Percentiles rank a stretch among this genome's conserved stretches.
Conservation (phyloP, 305 asterid genomes). For the Ajuga reptans region DNA sequence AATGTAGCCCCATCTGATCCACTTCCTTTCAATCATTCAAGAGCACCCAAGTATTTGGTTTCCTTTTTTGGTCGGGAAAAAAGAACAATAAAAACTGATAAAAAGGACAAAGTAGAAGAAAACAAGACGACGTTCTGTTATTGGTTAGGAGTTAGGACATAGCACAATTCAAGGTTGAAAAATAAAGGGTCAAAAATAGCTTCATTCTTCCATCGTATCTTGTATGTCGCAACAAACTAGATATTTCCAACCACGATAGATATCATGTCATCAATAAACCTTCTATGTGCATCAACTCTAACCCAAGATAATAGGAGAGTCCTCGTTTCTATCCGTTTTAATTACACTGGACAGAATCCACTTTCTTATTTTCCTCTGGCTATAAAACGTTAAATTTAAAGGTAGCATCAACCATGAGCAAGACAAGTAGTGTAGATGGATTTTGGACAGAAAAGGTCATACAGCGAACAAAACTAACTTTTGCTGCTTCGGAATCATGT, state of each 20-base stretch:
- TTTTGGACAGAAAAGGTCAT: not conserved
- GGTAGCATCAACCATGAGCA: not conserved
- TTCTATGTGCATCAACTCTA: not conserved
- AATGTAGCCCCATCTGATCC: not conserved
- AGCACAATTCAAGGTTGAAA: not conserved
- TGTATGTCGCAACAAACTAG: not conserved
- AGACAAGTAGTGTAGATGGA: not conserved
- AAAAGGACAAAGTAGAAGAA: no score
- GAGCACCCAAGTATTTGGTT: not conserved
- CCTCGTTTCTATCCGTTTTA: no score
- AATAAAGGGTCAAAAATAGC: not conserved
- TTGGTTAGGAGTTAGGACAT: not conserved
- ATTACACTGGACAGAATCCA: not conserved
- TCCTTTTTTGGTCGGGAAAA: not conserved
- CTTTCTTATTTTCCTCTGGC: not conserved
- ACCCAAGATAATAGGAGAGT: not conserved
- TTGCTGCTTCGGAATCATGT: not conserved
- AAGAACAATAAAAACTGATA: no score
- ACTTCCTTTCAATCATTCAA: not conserved
- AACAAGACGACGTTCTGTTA: no score
- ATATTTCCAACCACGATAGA: not conserved
- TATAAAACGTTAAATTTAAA: not conserved
- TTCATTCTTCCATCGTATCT: not conserved
- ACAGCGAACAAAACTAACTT: no score
- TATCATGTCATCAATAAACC: not conserved